These are phyloP conservation scores for Xerocomus brunneocitrinus DNA, from an alignment of 768 basidiomycete genomes.

Conservation along the genomic window DNA sequence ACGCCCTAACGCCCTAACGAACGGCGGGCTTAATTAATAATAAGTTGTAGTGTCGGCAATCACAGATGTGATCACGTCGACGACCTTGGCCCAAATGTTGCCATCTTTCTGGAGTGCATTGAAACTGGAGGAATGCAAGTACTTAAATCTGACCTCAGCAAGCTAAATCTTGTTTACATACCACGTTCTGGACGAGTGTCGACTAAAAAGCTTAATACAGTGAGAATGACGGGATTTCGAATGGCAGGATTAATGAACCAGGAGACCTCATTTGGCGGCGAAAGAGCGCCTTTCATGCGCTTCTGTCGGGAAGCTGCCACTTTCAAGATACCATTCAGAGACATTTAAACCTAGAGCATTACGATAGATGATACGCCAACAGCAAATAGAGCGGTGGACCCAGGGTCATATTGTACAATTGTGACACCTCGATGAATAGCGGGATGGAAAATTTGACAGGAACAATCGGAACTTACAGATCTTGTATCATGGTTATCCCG, in stretches of 20 bases:
- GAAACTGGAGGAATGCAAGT: neutral
- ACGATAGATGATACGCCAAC: neutral
- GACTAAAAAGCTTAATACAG: neutral
- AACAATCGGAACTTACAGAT: neutral
- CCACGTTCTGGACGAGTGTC: neutral
- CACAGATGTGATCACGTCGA: neutral
- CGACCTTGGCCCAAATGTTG: neutral
- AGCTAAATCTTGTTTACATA: neutral
- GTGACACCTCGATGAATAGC: neutral
- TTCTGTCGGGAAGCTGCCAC: neutral
- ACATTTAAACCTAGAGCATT: neutral
- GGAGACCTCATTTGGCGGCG: neutral
- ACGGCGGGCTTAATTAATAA: neutral
- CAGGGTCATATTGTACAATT: neutral
- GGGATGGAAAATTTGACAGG: neutral
- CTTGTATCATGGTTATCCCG: neutral
- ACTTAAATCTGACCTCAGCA: neutral
- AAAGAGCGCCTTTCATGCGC: neutral
- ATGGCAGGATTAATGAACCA: neutral
- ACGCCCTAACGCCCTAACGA: neutral
- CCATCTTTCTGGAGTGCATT: neutral
- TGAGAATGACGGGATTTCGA: neutral
- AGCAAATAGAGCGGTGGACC: neutral
- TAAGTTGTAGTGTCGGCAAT: neutral
- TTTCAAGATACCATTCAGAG: neutral